Evolutionary conservation across 2,329 filamentous ascomycete genomes (phyloP).

Genomic region (Stagonosporopsis tanaceti): DNA sequence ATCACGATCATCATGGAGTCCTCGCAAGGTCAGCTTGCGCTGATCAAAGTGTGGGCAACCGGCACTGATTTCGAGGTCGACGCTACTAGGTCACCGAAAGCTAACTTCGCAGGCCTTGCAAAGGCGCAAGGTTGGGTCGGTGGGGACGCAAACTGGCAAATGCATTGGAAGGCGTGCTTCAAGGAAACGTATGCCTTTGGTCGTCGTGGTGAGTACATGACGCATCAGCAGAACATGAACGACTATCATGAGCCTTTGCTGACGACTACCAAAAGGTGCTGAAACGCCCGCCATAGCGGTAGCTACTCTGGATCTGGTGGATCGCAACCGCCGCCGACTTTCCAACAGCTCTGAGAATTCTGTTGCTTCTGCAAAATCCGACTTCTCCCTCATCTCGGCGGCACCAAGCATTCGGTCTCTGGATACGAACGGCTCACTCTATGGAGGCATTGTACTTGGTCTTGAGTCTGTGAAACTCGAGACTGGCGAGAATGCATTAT

Average conservation of each 20-base stretch:
- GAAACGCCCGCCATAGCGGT: neutral
- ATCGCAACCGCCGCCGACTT: conserved; percentile 21
- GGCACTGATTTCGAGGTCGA: conserved; percentile 23
- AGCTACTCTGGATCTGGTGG: conserved; percentile 1
- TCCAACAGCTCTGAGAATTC: conserved; percentile 26
- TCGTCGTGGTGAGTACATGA: conserved; percentile 8
- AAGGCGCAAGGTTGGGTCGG: conserved; percentile 30
- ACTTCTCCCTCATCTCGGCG: conserved; percentile 27
- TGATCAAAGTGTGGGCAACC: conserved; percentile 25
- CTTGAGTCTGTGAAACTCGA: conserved; percentile 8
- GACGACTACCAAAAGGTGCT: neutral
- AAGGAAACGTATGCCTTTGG: conserved; percentile 24
- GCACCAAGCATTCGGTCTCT: conserved; percentile 27
- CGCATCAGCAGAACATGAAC: neutral
- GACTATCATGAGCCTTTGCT: neutral
- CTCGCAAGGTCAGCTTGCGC: conserved; percentile 15
- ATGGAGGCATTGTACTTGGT: conserved; percentile 13
- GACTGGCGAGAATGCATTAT: neutral
- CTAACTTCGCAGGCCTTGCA: conserved; percentile 35
- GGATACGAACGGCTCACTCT: conserved; percentile 20
- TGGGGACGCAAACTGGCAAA: conserved; percentile 25
- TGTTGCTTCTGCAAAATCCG: conserved; percentile 2
- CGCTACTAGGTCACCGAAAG: conserved; percentile 20
- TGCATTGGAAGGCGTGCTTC: conserved; percentile 30
- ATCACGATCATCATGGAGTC: conserved; percentile 10